Conservation (phyloP, 2,329 filamentous ascomycete genomes). For the Anisogramma anomala region DNA sequence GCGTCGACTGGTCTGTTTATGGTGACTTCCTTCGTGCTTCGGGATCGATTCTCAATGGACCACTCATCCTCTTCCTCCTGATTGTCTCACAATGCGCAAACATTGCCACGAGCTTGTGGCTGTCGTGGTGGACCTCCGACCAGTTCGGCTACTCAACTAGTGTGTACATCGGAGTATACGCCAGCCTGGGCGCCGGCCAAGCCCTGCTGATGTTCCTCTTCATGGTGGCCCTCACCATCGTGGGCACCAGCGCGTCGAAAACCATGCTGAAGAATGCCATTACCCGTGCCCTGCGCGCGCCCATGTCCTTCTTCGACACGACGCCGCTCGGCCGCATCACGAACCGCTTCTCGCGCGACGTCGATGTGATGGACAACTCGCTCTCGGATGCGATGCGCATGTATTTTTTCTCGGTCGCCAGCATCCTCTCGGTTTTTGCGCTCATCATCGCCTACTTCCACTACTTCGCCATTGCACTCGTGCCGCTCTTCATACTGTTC, state of each 20-base stretch:
- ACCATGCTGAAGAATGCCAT: slow-evolving; percentile 37
- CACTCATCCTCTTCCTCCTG: slow-evolving; percentile 39
- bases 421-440: slow-evolving; percentile 51
- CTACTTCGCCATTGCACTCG: slow-evolving; percentile 55
- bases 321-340: slow-evolving; percentile 58
- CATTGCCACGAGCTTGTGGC: slow-evolving; percentile 57
- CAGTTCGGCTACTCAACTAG: slow-evolving; percentile 47
- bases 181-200: slow-evolving; percentile 44
- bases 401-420: slow-evolving; percentile 51
- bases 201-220: slow-evolving; percentile 51
- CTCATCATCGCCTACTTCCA: slow-evolving; percentile 57
- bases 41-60: slow-evolving; percentile 42
- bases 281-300: slow-evolving; percentile 7
- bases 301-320: slow-evolving; percentile 47
- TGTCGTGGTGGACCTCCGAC: slow-evolving; percentile 59
- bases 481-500: slow-evolving; percentile 49
- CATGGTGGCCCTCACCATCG: slow-evolving; percentile 48
- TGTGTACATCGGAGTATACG: slow-evolving; percentile 40
- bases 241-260: slow-evolving; percentile 53
- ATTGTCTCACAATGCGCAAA: slow-evolving; percentile 51
- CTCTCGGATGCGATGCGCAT: slow-evolving; percentile 54
- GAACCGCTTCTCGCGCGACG: slow-evolving; percentile 59
- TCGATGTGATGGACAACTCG: slow-evolving; percentile 60
- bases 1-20: slow-evolving; percentile 49
- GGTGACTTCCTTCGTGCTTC: slow-evolving; percentile 49